These are phyloP conservation scores for Helotiales sp. DNA, from an alignment of 2,329 filamentous ascomycete genomes.

Conservation along the genomic window DNA sequence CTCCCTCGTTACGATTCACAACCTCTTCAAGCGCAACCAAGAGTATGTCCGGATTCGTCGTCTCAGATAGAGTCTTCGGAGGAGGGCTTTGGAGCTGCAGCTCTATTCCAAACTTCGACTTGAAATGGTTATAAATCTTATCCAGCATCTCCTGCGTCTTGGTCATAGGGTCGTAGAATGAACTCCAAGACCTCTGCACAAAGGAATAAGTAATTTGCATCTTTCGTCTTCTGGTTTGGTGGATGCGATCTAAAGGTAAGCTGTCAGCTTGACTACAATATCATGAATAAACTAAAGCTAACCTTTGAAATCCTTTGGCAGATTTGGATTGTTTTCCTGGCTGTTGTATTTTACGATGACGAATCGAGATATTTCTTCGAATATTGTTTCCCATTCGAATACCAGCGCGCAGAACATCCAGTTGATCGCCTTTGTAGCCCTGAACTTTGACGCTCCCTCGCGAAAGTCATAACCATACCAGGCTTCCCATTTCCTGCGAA, in stretches of 20 bases:
- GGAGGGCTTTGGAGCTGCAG: not conserved
- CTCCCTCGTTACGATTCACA: not conserved
- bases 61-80: not conserved
- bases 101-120: not conserved
- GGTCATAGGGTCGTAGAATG: not conserved
- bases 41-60: not conserved
- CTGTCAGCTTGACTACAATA: not conserved
- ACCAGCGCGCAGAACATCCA: conserved; percentile 10
- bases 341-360: conserved; percentile 3
- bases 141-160: not conserved
- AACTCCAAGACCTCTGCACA: conserved; percentile 4
- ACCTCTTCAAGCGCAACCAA: not conserved
- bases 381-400: conserved; percentile 7
- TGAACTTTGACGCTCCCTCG: not conserved
- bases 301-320: conserved; percentile 6
- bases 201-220: not conserved
- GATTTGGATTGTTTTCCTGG: not conserved
- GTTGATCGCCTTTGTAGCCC: conserved; percentile 1
- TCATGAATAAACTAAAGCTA: not conserved
- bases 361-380: not conserved
- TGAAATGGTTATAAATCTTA: conserved; percentile 5
- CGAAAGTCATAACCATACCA: not conserved
- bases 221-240: not conserved
- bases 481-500: not conserved
- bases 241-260: not conserved